Conservation (phyloP, 2,329 filamentous ascomycete species). For the Phaeomoniella chlamydospora region DNA sequence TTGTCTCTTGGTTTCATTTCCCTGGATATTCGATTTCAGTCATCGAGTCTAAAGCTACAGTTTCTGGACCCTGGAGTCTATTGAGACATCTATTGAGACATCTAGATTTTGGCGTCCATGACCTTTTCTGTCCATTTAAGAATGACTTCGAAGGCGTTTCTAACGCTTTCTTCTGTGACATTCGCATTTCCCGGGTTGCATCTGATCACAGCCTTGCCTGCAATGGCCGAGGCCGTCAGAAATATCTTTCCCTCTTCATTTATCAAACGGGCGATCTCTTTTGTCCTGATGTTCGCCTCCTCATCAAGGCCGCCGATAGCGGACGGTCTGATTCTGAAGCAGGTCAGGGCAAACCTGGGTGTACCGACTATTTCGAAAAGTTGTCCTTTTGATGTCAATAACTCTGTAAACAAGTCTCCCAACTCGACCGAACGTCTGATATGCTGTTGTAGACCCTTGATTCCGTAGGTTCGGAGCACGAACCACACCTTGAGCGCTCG, state of each 20-base stretch:
- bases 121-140: conserved; percentile 48
- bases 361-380: conserved; percentile 62
- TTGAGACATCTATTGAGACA: too few relatives aligned
- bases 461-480: conserved; percentile 69
- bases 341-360: conserved; percentile 65
- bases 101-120: conserved; percentile 13
- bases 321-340: conserved; percentile 49
- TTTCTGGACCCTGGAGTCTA: too few relatives aligned
- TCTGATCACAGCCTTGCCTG: conserved; percentile 62
- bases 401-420: conserved; percentile 53
- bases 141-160: conserved; percentile 59
- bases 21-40: too few relatives aligned
- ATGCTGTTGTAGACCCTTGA: conserved; percentile 59
- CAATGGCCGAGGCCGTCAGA: conserved; percentile 62
- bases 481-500: conserved; percentile 90
- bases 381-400: conserved; percentile 46
- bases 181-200: conserved; percentile 60
- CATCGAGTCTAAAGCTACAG: too few relatives aligned
- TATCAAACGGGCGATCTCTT: conserved; percentile 59
- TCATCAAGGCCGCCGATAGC: conserved; percentile 19
- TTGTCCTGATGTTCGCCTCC: conserved; percentile 53
- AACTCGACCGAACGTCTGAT: conserved; percentile 54
- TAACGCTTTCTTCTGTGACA: conserved; percentile 58
- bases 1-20: too few relatives aligned
- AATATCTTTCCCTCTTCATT: conserved; percentile 67